Conservation (phyloP, 495 filamentous ascomycete genomes). For the Margaritispora aquatica region DNA sequence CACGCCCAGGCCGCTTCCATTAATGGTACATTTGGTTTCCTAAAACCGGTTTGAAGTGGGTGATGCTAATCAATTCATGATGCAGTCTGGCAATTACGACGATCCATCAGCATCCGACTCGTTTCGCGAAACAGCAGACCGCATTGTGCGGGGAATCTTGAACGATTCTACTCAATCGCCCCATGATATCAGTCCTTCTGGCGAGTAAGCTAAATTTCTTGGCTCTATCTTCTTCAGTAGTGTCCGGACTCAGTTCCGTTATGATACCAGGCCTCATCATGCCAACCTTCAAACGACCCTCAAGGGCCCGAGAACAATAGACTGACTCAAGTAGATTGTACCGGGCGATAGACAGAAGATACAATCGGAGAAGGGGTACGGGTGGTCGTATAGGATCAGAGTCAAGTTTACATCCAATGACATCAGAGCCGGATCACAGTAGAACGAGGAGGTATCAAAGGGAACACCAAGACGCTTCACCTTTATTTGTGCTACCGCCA, state of each 20-base stretch:
- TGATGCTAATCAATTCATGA: constrained; percentile 6
- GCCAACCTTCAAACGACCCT: too few relatives aligned
- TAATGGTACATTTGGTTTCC: constrained; percentile 15
- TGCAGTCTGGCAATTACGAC: constrained; percentile 55
- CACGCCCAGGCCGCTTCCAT: constrained; percentile 19
- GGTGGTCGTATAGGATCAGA: not conserved
- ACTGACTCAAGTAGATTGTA: too few relatives aligned
- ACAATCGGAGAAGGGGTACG: constrained; percentile 22
- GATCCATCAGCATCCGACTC: constrained; percentile 45
- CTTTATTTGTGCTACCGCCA: constrained; percentile 16
- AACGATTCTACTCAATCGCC: constrained; percentile 29
- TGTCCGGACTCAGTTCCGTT: too few relatives aligned
- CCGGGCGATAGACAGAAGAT: constrained; percentile 38
- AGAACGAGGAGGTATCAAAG: not conserved
- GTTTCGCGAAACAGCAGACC: constrained; percentile 33
- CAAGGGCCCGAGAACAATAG: too few relatives aligned
- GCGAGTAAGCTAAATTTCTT: too few relatives aligned
- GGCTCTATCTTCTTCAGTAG: too few relatives aligned
- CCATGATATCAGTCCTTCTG: constrained; percentile 32
- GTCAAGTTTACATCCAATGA: constrained; percentile 2
- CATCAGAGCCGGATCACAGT: constrained; percentile 12
- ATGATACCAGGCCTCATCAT: too few relatives aligned
- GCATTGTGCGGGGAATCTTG: constrained; percentile 32
- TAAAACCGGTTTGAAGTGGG: not conserved
- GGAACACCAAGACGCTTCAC: constrained; percentile 7